These are phyloP conservation scores for Talaromyces albobiverticillius DNA, from an alignment of 2,329 filamentous ascomycete genomes.

Conservation along the genomic window DNA sequence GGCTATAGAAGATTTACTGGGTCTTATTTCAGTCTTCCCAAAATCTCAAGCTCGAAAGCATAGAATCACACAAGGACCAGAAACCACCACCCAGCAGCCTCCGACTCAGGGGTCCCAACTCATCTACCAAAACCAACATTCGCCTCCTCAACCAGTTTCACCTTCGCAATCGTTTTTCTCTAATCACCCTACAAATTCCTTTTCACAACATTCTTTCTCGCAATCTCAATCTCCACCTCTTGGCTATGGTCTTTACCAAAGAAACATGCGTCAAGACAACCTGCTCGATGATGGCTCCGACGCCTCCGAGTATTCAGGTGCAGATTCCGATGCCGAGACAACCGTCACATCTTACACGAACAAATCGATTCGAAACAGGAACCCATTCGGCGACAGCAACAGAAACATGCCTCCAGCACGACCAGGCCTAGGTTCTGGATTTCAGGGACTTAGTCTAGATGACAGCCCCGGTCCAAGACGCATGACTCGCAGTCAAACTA, in stretches of 20 bases:
- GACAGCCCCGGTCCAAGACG: conserved; percentile 7
- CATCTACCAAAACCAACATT: not conserved
- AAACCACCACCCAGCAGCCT: not conserved
- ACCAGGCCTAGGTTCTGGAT: conserved; percentile 9
- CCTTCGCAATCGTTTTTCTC: conserved; percentile 2
- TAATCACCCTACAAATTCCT: not conserved
- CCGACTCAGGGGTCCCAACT: not conserved
- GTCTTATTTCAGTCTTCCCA: conserved; percentile 21
- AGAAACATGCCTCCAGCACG: not conserved
- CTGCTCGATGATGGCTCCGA: conserved; percentile 25
- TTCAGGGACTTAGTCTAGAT: conserved; percentile 15
- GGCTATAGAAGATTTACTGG: conserved; percentile 36
- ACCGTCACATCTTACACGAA: conserved; percentile 27
- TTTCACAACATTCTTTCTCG: not conserved
- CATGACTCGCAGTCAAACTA: conserved; percentile 11
- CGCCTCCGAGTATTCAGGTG: conserved; percentile 27
- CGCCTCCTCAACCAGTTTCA: not conserved
- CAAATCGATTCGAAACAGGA: conserved; percentile 33
- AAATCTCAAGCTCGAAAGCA: conserved; percentile 3
- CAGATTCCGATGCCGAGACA: conserved; percentile 36
- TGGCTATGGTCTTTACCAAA: not conserved
- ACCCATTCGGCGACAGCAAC: conserved; percentile 35
- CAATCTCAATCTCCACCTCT: not conserved
- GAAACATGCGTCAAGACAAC: conserved; percentile 18
- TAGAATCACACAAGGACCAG: not conserved